phyloP scores from a whole-genome alignment of 2,329 filamentous ascomycete species.

The Fonsecaea multimorphosa region DNA sequence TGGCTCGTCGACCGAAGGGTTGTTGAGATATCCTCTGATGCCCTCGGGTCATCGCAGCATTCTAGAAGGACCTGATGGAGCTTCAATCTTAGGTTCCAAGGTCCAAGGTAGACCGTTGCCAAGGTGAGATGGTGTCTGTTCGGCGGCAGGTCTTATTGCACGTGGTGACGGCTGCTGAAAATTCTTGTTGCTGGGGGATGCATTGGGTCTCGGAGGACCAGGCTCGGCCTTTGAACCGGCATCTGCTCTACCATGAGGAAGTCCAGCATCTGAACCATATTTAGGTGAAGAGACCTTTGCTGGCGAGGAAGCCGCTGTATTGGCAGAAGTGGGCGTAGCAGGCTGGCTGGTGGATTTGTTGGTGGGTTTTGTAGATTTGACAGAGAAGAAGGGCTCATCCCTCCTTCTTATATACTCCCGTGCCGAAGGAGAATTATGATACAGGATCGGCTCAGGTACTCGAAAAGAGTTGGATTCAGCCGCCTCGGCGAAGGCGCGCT shows the following conservation, averaged over 20 bases:
- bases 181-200: conserved; percentile 1
- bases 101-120: neutral
- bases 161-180: neutral
- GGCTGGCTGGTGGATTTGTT: conserved; percentile 4
- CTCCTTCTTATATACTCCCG: conserved; percentile 26
- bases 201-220: neutral
- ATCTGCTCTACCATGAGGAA: conserved; percentile 1
- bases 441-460: conserved; percentile 36
- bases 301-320: conserved; percentile 13
- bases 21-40: neutral
- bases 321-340: conserved; percentile 5
- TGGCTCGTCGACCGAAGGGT: neutral
- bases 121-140: conserved; percentile 1
- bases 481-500: conserved; percentile 33
- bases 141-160: neutral
- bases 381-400: conserved; percentile 27
- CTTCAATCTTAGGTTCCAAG: conserved; percentile 14
- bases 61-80: conserved; percentile 15
- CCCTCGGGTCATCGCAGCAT: conserved; percentile 21
- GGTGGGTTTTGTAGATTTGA: conserved; percentile 1
- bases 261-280: conserved; percentile 8
- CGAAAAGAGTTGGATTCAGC: conserved; percentile 18
- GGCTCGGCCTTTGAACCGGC: conserved; percentile 1
- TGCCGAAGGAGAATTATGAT: conserved; percentile 36
- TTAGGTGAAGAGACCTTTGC: conserved; percentile 18